Conservation (phyloP, 2,329 filamentous ascomycete genomes). For the Curvularia eragrostidis region DNA sequence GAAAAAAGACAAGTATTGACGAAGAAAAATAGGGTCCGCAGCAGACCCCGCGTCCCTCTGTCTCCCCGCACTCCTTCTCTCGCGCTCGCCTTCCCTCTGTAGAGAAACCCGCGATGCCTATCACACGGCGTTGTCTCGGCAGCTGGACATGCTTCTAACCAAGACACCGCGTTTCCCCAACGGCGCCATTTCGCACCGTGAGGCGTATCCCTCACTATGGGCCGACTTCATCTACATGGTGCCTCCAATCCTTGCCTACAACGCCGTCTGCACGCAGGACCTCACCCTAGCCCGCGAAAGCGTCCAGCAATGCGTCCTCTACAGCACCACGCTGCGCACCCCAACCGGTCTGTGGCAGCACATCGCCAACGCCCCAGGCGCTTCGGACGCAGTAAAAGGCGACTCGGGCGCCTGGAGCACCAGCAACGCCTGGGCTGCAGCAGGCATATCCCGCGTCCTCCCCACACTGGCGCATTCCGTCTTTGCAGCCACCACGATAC, state of each 20-base stretch:
- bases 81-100: slow-evolving; percentile 43
- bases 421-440: slow-evolving; percentile 58
- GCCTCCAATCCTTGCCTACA: slow-evolving; percentile 59
- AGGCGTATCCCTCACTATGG: slow-evolving; percentile 55
- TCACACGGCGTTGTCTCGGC: slow-evolving; percentile 40
- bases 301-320: slow-evolving; percentile 52
- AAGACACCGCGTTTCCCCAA: slow-evolving; percentile 53
- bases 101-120: slow-evolving; percentile 35
- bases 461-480: slow-evolving; percentile 50
- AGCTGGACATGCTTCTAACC: slow-evolving; percentile 52
- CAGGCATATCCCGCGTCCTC: slow-evolving; percentile 56
- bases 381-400: slow-evolving; percentile 9
- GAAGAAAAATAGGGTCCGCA: slow-evolving; percentile 31
- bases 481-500: slow-evolving; percentile 13
- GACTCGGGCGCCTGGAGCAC: slow-evolving; percentile 55
- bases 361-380: slow-evolving; percentile 47
- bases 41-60: slow-evolving; percentile 57
- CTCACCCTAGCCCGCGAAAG: slow-evolving; percentile 46
- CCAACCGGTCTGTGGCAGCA: slow-evolving; percentile 54
- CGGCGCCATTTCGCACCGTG: slow-evolving; percentile 58
- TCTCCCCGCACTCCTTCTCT: slow-evolving; percentile 55
- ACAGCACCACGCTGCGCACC: slow-evolving; percentile 50
- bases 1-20: neutral
- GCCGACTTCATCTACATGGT: slow-evolving; percentile 60
- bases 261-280: slow-evolving; percentile 51